Conservation (phyloP, 2,329 filamentous ascomycete species). For the Colletotrichum aenigma region DNA sequence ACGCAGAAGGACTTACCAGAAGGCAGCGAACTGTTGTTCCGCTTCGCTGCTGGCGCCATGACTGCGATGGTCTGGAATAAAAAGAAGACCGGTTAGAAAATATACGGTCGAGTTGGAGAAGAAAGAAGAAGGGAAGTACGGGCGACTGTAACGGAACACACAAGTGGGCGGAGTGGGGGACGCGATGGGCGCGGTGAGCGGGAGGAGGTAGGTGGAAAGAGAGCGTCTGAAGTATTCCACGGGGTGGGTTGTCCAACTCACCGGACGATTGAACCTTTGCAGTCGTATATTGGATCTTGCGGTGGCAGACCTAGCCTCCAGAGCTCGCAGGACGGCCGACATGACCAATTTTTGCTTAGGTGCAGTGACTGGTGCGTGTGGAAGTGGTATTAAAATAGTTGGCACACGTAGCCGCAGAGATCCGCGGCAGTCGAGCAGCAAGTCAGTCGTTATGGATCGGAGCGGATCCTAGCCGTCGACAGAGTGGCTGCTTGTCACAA, state of each 20-base stretch:
- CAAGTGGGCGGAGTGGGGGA: background rate
- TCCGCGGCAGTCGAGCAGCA: constrained; percentile 12
- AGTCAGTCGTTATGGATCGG: constrained; percentile 12
- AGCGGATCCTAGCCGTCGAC: constrained; percentile 1
- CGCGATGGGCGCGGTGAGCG: background rate
- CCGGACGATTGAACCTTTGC: constrained; percentile 2
- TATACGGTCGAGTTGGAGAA: background rate
- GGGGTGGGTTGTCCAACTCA: background rate
- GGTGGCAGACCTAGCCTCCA: constrained; percentile 22
- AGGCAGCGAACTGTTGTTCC: constrained; percentile 64
- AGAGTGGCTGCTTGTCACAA: constrained; percentile 18
- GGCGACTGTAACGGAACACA: background rate
- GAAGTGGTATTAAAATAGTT: constrained; percentile 13
- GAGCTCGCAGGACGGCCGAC: constrained; percentile 22
- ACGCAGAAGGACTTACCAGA: constrained; percentile 41
- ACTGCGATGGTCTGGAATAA: constrained; percentile 26
- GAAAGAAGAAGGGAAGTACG: background rate
- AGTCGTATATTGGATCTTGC: constrained; percentile 1
- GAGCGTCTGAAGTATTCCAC: background rate
- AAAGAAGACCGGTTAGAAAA: background rate
- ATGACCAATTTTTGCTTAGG: constrained; percentile 15
- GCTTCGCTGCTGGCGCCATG: constrained; percentile 58
- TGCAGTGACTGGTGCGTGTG: background rate
- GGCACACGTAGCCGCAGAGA: constrained; percentile 20
- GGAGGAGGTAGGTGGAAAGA: background rate